Base-by-base conservation (phyloP, 2,329 filamentous ascomycete genomes). In the Diaporthe ilicicola region DNA sequence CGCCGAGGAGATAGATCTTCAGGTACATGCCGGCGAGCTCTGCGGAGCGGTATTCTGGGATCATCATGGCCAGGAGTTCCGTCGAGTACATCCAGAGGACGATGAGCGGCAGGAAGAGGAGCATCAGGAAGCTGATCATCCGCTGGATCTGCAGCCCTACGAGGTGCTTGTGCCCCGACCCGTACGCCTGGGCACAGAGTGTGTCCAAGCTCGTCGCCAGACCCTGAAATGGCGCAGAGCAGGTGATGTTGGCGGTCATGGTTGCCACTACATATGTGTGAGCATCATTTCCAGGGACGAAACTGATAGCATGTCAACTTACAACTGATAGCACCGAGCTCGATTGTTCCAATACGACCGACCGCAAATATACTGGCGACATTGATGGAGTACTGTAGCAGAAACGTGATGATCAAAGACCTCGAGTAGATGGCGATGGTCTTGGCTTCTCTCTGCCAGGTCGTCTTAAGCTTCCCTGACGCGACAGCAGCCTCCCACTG, bases 171-270 rank as follows among this genome's bases (percentile, higher is more conserved):
- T 92, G 93, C 0, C 95, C 95, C 0, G 93, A 97, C 2, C 96
- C 95, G 78, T 97, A 98, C 0, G 96, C 95, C 81, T 98, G 95
- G 0, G 95, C 90, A 80, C 95, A 98, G 2, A 98, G 89, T 0
- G 95, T 98, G 81, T 98, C 95, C 46, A 98, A 85, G 74, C 92
- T 94, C 5, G 95, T 98, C 1, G 94, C 92, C 17, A 98, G 86
- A n/a, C 94, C 93, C 78, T 94, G 92, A 78, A 93, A 92, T 19
- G 93, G 90, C 0, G 92, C 92, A 76, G 93, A 91, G 70, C 92
- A 93, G 17, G 89, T 93, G 75, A 96, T 95, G 74, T 90, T 94
- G 34, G 91, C 91, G 2, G 92, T 93, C 93, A 95, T 95, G 76
- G 91, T 91, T 6, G 90, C 91, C 73, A 93, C 81, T 83, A 50